Percentiles rank a stretch among this genome's conserved stretches.
Evolutionary conservation across 1,284 basidiomycete species (phyloP).

Genomic region (Ustilago sp.): DNA sequence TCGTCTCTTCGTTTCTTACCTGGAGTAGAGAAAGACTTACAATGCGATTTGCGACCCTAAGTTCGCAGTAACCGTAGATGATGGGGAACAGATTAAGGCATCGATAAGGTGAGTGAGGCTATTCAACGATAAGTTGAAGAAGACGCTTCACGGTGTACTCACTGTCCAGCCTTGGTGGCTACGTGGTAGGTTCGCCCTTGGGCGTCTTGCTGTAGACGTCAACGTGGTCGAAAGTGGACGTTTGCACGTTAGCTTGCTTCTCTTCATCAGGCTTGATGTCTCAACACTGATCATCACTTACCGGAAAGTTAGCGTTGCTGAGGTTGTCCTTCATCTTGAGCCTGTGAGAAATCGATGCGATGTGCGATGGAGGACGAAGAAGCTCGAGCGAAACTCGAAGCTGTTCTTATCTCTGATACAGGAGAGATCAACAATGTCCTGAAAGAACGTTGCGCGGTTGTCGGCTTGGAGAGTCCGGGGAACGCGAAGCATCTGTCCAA

Average conservation of each 20-base stretch:
- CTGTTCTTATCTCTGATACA: neutral
- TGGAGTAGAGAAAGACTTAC: constrained; percentile 14
- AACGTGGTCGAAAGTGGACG: no score
- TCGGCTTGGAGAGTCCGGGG: constrained; percentile 7
- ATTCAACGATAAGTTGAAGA: neutral
- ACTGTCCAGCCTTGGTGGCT: constrained; percentile 51
- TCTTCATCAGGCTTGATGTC: neutral
- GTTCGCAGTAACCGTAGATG: neutral
- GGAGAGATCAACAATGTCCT: neutral
- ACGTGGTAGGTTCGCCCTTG: constrained; percentile 57
- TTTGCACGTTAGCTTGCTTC: neutral
- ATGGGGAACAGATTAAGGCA: neutral
- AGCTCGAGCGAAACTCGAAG: neutral
- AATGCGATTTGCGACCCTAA: constrained; percentile 80
- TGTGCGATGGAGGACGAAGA: neutral
- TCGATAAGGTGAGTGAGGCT: neutral
- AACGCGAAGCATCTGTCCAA: constrained; percentile 5
- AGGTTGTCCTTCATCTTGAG: constrained; percentile 58
- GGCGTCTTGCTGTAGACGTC: constrained; percentile 40
- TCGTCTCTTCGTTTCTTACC: no score
- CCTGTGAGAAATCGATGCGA: neutral
- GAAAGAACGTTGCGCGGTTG: constrained; percentile 16
- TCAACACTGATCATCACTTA: constrained; percentile 22
- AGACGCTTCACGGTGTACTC: constrained; percentile 3
- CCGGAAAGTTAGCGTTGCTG: constrained; percentile 60